phyloP scores from a whole-genome alignment of 106 monocot genomes.

The Dendrobium huoshanense region DNA sequence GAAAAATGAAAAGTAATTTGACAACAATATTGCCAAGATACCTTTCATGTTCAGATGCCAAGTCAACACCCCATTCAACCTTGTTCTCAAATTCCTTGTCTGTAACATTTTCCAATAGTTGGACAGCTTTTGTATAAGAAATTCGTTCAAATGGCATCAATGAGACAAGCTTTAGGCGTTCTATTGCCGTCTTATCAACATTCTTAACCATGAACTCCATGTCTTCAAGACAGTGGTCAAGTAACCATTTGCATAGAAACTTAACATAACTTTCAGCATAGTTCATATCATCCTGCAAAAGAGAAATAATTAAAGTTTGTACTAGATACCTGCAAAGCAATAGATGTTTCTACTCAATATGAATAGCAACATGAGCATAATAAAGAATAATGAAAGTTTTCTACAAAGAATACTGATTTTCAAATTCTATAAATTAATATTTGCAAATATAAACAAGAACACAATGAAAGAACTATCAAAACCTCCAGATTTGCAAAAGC shows the following conservation, averaged over 20 bases:
- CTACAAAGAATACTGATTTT: neutral
- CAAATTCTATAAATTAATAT: neutral
- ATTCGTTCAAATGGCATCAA: conserved; percentile 50
- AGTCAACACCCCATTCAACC: conserved; percentile 67
- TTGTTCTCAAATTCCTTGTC: conserved; percentile 67
- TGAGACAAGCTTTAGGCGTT: conserved; percentile 51
- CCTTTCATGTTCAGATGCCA: conserved; percentile 36
- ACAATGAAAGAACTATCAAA: neutral
- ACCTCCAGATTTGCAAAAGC: conserved; percentile 94
- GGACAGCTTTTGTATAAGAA: conserved; percentile 55
- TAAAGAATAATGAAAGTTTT: neutral
- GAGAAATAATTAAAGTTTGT: neutral
- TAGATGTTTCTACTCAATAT: neutral
- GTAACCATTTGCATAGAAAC: conserved; percentile 66
- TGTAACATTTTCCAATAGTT: conserved; percentile 41
- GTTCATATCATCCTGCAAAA: conserved; percentile 65
- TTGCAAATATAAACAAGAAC: neutral
- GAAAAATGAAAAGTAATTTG: neutral
- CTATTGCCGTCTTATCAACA: conserved; percentile 48
- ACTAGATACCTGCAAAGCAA: neutral
- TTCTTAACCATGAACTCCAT: conserved; percentile 74
- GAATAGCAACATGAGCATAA: neutral
- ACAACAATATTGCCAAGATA: neutral
- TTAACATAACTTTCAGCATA: conserved; percentile 61
- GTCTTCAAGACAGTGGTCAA: conserved; percentile 50